Evolutionary conservation across 805 yeast species (phyloP).

Genomic region (Starmerella vitae): DNA sequence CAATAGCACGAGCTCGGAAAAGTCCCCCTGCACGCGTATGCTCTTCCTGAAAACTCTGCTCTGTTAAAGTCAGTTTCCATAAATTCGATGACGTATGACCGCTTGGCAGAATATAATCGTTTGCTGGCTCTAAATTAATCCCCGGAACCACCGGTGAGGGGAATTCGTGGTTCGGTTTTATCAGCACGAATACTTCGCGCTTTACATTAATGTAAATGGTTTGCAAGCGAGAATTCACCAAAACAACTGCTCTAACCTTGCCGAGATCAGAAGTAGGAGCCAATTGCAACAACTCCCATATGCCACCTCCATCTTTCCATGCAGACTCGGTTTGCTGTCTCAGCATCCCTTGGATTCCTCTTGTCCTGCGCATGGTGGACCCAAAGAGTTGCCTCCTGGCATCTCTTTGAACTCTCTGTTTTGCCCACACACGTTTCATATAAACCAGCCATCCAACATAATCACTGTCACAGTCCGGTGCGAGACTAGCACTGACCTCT

Average conservation of each 20-base stretch:
- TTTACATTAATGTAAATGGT: constrained; percentile 60
- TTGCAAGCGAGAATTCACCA: constrained; percentile 61
- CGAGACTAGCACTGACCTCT: constrained; percentile 14
- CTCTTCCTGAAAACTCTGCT: constrained; percentile 45
- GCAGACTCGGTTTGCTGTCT: constrained; percentile 60
- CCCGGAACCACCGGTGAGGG: constrained; percentile 6
- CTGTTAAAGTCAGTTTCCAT: constrained; percentile 57
- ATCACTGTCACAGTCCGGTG: constrained; percentile 28
- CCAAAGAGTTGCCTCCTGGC: constrained; percentile 76
- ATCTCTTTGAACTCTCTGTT: constrained; percentile 56
- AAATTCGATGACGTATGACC: constrained; percentile 40
- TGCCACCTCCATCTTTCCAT: constrained; percentile 43
- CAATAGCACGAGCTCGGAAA: constrained; percentile 45
- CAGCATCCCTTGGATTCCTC: constrained; percentile 51
- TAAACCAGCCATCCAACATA: constrained; percentile 41
- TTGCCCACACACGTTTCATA: constrained; percentile 79
- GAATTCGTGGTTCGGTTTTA: constrained; percentile 29
- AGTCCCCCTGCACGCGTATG: constrained; percentile 44
- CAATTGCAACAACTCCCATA: constrained; percentile 79
- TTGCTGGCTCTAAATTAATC: constrained; percentile 36
- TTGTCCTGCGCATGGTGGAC: constrained; percentile 31
- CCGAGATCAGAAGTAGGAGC: constrained; percentile 44
- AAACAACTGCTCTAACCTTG: constrained; percentile 57
- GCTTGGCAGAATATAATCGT: constrained; percentile 54
- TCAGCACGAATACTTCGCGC: constrained; percentile 55